Conservation (phyloP, 495 filamentous ascomycete genomes). For the Aspergillus baeticus region DNA sequence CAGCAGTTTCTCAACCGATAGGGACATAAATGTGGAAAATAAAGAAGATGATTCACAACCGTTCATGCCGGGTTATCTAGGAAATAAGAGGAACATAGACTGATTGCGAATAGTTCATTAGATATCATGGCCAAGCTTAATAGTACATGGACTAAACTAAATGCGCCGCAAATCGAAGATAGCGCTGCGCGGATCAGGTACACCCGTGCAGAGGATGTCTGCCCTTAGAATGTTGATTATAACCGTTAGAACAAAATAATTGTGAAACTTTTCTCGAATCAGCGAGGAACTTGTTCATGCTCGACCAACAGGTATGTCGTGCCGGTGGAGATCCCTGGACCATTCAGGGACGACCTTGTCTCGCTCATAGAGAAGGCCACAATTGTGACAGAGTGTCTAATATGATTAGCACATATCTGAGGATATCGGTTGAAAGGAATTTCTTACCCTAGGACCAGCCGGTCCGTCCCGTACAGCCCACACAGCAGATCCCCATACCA, state of each 20-base stretch:
- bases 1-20: no score
- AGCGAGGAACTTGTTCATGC: background rate
- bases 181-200: background rate
- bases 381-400: constrained; percentile 92
- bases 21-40: no score
- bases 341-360: constrained; percentile 81
- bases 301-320: constrained; percentile 48
- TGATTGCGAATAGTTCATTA: constrained; percentile 26
- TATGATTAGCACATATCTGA: constrained; percentile 9
- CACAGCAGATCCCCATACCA: constrained; percentile 81
- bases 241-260: background rate
- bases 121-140: constrained; percentile 24
- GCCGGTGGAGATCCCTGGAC: constrained; percentile 73
- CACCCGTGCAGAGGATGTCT: background rate
- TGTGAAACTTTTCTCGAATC: background rate
- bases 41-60: background rate
- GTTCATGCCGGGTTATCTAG: no score
- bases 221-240: background rate
- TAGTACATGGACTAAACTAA: constrained; percentile 22
- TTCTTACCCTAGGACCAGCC: constrained; percentile 73
- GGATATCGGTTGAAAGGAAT: background rate
- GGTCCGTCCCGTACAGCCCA: constrained; percentile 96
- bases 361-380: constrained; percentile 83
- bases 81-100: constrained; percentile 16
- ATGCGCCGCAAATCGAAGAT: constrained; percentile 14